Base-by-base conservation (phyloP, 352 stramenopile genomes). In the Globisporangium parvum region DNA sequence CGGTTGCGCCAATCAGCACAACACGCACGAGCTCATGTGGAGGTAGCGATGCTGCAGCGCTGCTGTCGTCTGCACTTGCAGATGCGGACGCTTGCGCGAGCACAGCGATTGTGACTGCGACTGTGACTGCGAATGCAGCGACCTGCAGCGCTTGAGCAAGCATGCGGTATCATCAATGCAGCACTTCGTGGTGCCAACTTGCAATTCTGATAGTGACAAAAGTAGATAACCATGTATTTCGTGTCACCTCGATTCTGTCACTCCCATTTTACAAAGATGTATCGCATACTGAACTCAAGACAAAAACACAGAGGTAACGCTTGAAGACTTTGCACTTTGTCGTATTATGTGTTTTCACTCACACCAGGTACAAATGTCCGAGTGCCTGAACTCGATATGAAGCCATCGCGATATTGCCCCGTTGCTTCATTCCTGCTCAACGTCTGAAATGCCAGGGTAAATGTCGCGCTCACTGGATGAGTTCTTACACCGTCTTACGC, bases 1-100 rank as follows among this genome's bases (percentile, higher is more conserved):
- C 84, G 4, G 84, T 94, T 20, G 80, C 82, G 21, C 82, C 84
- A 4, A 83, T 53, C 28, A 94, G 49, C 9, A 93, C 58, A 21
- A 88, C 63, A 33, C 66, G 72, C 20, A 81, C 55, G 37, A 73
- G 52, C 55, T 67, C 56, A 3, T 24, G 35, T 24, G 35, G 12
- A 0, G 42, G 4, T 45, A n/a, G 28, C 18, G 17, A 14, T 5
- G 17, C 0, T 24, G 28, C 20, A 28, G 18, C 35, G 11, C 26
- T 47, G 10, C 9, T 8, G 21, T 9, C n/a, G 11, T 12, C 31
- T 37, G 31, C 31, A 28, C 8, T 12, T 37, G 31, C 31, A 20
- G 41, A 18, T 23, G 52, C 41, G n/a, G 31, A 40, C n/a, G 48
- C 48, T 8, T 15, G 21, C 2, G n/a, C 48, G 31, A 37, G 31